phyloP scores from a whole-genome alignment of 2,329 filamentous ascomycete species.

The Sporothrix schenckii region DNA sequence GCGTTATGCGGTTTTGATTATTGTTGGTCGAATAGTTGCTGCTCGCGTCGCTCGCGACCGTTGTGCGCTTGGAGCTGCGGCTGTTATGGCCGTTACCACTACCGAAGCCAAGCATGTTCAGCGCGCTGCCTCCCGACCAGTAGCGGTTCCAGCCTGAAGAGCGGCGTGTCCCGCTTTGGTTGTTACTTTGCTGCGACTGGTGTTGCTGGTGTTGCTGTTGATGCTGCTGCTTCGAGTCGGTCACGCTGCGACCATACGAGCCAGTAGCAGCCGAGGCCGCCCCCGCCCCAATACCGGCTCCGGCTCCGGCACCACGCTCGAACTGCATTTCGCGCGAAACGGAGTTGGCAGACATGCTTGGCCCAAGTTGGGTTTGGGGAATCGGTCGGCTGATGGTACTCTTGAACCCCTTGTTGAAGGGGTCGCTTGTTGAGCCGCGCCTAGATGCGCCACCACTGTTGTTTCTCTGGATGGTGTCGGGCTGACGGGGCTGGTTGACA shows the following conservation, averaged over 20 bases:
- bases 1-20: slow-evolving; percentile 53
- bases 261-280: background rate
- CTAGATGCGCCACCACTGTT: slow-evolving; percentile 58
- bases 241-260: slow-evolving; percentile 30
- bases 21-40: slow-evolving; percentile 51
- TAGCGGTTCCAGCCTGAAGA: slow-evolving; percentile 78
- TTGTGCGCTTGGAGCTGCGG: slow-evolving; percentile 50
- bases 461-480: slow-evolving; percentile 37
- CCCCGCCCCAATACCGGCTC: slow-evolving; percentile 22
- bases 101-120: slow-evolving; percentile 65
- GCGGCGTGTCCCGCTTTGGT: slow-evolving; percentile 54
- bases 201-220: slow-evolving; percentile 17
- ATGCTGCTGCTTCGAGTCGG: slow-evolving; percentile 20
- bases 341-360: slow-evolving; percentile 36
- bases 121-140: slow-evolving; percentile 72
- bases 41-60: slow-evolving; percentile 58
- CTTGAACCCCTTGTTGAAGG: slow-evolving; percentile 67
- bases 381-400: slow-evolving; percentile 64
- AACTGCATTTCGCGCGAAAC: slow-evolving; percentile 46
- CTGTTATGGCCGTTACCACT: slow-evolving; percentile 43
- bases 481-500: slow-evolving; percentile 53
- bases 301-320: slow-evolving; percentile 35
- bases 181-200: slow-evolving; percentile 41
- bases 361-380: slow-evolving; percentile 43
- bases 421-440: slow-evolving; percentile 55